Conservation (phyloP, 1,284 basidiomycete species). For the Ustilago cynodontis region DNA sequence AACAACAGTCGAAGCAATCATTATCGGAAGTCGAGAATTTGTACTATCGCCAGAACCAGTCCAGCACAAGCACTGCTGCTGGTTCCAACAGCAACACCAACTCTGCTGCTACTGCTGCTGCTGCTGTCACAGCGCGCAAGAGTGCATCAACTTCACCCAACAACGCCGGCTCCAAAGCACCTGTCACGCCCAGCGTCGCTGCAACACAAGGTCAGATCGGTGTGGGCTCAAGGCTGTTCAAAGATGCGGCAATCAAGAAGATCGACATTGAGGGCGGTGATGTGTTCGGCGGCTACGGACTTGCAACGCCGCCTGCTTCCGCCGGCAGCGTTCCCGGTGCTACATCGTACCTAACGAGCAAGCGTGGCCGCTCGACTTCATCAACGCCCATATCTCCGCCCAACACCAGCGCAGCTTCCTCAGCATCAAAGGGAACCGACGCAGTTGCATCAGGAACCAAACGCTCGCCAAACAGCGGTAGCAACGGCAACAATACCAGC, state of each 20-base stretch:
- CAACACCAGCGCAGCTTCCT: slow-evolving; percentile 25
- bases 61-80: slow-evolving; percentile 8
- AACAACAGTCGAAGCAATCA: slow-evolving; percentile 59
- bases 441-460: slow-evolving; percentile 5
- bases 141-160: slow-evolving; percentile 40
- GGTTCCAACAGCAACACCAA: not conserved
- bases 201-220: slow-evolving; percentile 11
- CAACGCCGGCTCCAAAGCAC: slow-evolving; percentile 23
- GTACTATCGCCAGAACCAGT: slow-evolving; percentile 59
- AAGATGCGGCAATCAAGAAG: slow-evolving; percentile 49
- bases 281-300: slow-evolving; percentile 52
- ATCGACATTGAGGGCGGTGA: slow-evolving; percentile 48
- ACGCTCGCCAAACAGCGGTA: slow-evolving; percentile 19
- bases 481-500: slow-evolving; percentile 6
- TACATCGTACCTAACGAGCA: slow-evolving; percentile 34
- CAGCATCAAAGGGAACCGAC: slow-evolving; percentile 21
- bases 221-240: slow-evolving; percentile 45
- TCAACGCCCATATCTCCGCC: slow-evolving; percentile 48
- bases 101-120: slow-evolving; percentile 4
- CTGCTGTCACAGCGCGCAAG: slow-evolving; percentile 8
- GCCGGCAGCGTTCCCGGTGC: slow-evolving; percentile 41
- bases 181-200: slow-evolving; percentile 30
- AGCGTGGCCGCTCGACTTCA: slow-evolving; percentile 38
- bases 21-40: slow-evolving; percentile 68
- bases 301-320: slow-evolving; percentile 51